A percentile compares a stretch with the other conserved stretches of the same genome.
phyloP scores from a whole-genome alignment of 176 grass and related monocot species.

The Metroxylon sagu region DNA sequence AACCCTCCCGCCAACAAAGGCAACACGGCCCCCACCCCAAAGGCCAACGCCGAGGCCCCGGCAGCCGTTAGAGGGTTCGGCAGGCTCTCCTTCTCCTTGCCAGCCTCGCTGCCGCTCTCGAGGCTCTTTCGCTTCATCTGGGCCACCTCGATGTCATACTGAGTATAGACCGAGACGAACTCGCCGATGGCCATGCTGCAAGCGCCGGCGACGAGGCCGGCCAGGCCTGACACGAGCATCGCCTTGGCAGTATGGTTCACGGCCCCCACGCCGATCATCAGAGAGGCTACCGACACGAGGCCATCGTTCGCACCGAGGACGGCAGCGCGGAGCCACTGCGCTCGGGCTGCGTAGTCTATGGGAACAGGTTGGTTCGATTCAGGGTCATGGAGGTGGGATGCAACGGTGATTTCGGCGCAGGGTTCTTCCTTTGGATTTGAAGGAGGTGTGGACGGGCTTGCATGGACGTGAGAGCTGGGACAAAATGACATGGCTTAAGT shows the following conservation, averaged over 20 bases:
- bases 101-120: background rate
- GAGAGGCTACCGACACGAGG: slow-evolving; percentile 13
- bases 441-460: background rate
- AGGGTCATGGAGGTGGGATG: background rate
- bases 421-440: background rate
- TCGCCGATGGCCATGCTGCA: slow-evolving; percentile 19
- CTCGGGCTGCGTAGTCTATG: slow-evolving; percentile 1
- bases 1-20: slow-evolving; percentile 8
- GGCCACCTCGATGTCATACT: slow-evolving; percentile 15
- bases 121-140: slow-evolving; percentile 3
- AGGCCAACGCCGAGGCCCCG: slow-evolving; percentile 4
- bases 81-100: background rate
- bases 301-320: slow-evolving; percentile 15
- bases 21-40: background rate
- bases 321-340: slow-evolving; percentile 11
- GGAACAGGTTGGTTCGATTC: background rate
- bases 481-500: background rate
- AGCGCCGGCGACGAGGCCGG: slow-evolving; percentile 7
- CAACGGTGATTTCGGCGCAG: background rate
- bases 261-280: slow-evolving; percentile 14
- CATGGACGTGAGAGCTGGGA: background rate
- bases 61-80: slow-evolving; percentile 7
- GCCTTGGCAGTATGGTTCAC: slow-evolving; percentile 15
- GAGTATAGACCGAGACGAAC: slow-evolving; percentile 14
- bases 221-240: slow-evolving; percentile 11